Evolutionary conservation across 192 early-diverging fungal species (phyloP).

Genomic region (Gorgonomyces haynaldii): DNA sequence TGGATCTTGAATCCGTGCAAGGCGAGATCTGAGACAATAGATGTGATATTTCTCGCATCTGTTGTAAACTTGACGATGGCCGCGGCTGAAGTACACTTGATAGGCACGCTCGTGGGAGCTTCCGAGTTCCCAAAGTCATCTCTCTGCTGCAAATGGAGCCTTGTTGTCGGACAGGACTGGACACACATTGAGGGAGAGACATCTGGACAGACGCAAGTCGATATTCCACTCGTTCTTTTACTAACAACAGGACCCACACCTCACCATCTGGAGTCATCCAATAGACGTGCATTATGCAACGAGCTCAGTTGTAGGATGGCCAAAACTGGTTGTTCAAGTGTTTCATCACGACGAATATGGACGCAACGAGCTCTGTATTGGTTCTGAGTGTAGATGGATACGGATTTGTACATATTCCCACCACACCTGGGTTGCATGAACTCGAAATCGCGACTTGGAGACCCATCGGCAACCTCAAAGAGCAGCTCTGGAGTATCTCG

Average conservation of each 20-base stretch:
- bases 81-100: conserved; percentile 40
- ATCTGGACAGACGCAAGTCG: conserved; percentile 36
- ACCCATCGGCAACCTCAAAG: conserved; percentile 26
- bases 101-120: conserved; percentile 33
- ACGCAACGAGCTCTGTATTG: conserved; percentile 39
- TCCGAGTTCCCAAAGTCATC: conserved; percentile 27
- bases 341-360: conserved; percentile 38
- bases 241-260: conserved; percentile 28
- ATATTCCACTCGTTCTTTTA: conserved; percentile 20
- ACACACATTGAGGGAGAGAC: conserved; percentile 29
- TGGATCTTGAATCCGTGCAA: no score
- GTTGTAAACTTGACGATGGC: no score
- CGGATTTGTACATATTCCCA: conserved; percentile 41
- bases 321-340: conserved; percentile 43
- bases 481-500: conserved; percentile 31
- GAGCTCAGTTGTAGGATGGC: conserved; percentile 38
- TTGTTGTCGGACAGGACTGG: conserved; percentile 36
- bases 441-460: conserved; percentile 40
- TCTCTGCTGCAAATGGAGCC: conserved; percentile 30
- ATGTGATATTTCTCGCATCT: no score
- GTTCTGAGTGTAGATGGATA: conserved; percentile 29
- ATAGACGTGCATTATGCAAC: conserved; percentile 47
- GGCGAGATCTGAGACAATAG: no score
- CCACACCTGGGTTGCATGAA: conserved; percentile 35
- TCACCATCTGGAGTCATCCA: conserved; percentile 43